These are phyloP conservation scores for Penicillium sclerotiorum DNA, from an alignment of 2,329 filamentous ascomycete genomes.

Conservation along the genomic window DNA sequence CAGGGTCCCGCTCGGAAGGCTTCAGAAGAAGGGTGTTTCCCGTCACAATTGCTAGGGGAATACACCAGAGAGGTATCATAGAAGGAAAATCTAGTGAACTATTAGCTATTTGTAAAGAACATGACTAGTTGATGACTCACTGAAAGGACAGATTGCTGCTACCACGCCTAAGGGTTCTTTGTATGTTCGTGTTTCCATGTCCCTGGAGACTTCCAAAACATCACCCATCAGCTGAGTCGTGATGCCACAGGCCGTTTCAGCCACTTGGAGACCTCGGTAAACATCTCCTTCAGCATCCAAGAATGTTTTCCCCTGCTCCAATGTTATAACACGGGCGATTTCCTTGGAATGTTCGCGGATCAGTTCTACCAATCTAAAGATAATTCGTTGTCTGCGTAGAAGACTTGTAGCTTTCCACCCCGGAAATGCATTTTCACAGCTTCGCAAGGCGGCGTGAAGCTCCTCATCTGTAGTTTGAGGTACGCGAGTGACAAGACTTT, in stretches of 20 bases:
- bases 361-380: slow-evolving; percentile 67
- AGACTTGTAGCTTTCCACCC: slow-evolving; percentile 63
- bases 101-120: slow-evolving; percentile 20
- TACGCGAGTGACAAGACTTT: slow-evolving; percentile 67
- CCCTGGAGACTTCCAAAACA: slow-evolving; percentile 69
- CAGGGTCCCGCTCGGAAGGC: slow-evolving; percentile 67
- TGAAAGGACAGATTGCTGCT: slow-evolving; percentile 68
- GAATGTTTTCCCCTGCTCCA: slow-evolving; percentile 71
- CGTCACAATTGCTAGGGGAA: slow-evolving; percentile 66
- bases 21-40: slow-evolving; percentile 68
- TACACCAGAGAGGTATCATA: slow-evolving; percentile 71
- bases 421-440: slow-evolving; percentile 65
- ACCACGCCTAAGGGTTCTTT: slow-evolving; percentile 66
- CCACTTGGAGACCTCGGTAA: slow-evolving; percentile 66
- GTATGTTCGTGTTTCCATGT: slow-evolving; percentile 70
- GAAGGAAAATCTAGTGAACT: slow-evolving; percentile 62
- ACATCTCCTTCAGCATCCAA: slow-evolving; percentile 69
- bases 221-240: slow-evolving; percentile 67
- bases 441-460: slow-evolving; percentile 62
- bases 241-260: slow-evolving; percentile 68
- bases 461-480: slow-evolving; percentile 68
- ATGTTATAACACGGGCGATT: slow-evolving; percentile 65
- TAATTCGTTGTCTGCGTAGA: slow-evolving; percentile 63
- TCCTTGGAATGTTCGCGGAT: slow-evolving; percentile 68
- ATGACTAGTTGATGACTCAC: slow-evolving; percentile 41